Percentiles rank a stretch among this genome's conserved stretches.
phyloP scores from a whole-genome alignment of 495 filamentous ascomycete species.

The Terfezia boudieri region DNA sequence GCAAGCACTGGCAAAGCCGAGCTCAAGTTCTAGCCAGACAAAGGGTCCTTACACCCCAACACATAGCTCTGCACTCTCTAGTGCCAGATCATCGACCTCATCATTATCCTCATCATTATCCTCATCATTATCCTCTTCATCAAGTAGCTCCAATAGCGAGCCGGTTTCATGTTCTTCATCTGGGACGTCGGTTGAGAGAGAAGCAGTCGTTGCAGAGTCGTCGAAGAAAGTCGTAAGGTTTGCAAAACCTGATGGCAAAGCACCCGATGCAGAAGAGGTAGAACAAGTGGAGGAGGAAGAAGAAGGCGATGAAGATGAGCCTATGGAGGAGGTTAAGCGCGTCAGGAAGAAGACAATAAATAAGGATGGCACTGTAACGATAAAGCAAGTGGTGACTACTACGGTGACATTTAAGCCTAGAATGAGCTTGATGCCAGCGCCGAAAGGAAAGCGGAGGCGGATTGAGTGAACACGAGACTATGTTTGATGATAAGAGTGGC shows the following conservation, averaged over 20 bases:
- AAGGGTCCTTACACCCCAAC: neutral
- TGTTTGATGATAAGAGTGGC: too few relatives aligned
- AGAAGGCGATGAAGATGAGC: neutral
- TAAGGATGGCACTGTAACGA: constrained; percentile 9
- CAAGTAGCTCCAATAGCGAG: neutral
- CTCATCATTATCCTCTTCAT: neutral
- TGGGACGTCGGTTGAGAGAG: neutral
- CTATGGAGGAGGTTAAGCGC: neutral
- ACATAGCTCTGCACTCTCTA: neutral
- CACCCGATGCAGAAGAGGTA: neutral
- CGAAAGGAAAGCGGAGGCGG: constrained; percentile 55
- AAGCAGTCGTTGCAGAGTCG: neutral
- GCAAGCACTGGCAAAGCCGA: too few relatives aligned
- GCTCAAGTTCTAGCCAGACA: neutral
- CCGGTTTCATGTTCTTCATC: neutral
- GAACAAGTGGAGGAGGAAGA: constrained; percentile 6
- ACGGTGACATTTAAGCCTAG: constrained; percentile 52
- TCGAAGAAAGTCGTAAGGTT: neutral
- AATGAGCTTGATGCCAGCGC: constrained; percentile 39
- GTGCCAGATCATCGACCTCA: neutral
- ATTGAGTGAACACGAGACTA: constrained; percentile 24
- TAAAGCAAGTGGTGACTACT: constrained; percentile 41
- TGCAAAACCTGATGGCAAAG: neutral
- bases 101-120: neutral
- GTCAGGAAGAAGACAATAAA: neutral